Evolutionary conservation across 2,329 filamentous ascomycete genomes (phyloP).

Genomic region (Fusarium sp.): DNA sequence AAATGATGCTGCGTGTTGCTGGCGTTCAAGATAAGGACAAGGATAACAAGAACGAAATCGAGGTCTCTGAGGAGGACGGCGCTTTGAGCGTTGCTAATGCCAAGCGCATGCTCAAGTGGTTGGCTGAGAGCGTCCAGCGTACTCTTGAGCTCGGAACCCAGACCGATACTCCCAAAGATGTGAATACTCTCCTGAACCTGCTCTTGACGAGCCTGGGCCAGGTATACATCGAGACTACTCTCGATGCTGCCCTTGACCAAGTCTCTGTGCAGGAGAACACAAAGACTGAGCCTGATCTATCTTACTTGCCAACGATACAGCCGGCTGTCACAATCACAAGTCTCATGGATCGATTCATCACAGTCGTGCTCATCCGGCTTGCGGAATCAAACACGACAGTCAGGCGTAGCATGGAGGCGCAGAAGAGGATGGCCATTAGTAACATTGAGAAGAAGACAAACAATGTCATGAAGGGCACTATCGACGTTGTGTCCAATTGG

Average conservation of each 20-base stretch:
- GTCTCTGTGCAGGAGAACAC: constrained; percentile 79
- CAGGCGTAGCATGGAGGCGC: constrained; percentile 87
- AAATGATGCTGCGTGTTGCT: constrained; percentile 89
- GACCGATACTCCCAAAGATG: constrained; percentile 92
- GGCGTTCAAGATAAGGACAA: constrained; percentile 80
- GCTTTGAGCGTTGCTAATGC: constrained; percentile 83
- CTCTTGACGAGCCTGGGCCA: constrained; percentile 89
- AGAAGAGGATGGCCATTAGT: constrained; percentile 76
- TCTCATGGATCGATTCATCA: constrained; percentile 91
- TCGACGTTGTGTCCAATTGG: constrained; percentile 79
- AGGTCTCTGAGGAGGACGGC: constrained; percentile 91
- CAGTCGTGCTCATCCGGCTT: constrained; percentile 88
- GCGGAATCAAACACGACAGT: constrained; percentile 91
- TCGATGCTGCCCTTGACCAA: constrained; percentile 76
- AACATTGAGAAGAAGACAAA: constrained; percentile 87
- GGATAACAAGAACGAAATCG: constrained; percentile 84
- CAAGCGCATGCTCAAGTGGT: constrained; percentile 98
- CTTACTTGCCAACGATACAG: constrained; percentile 81
- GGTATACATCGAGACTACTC: constrained; percentile 75
- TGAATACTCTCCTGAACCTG: constrained; percentile 83
- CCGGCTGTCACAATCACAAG: constrained; percentile 89
- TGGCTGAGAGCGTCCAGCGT: constrained; percentile 92
- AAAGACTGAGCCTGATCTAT: constrained; percentile 88
- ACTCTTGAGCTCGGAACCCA: constrained; percentile 89
- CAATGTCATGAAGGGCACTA: constrained; percentile 64